Percentiles rank a stretch among this genome's conserved stretches.
Conservation (phyloP, 2,329 filamentous ascomycete species). For the Diaporthe longicolla region DNA sequence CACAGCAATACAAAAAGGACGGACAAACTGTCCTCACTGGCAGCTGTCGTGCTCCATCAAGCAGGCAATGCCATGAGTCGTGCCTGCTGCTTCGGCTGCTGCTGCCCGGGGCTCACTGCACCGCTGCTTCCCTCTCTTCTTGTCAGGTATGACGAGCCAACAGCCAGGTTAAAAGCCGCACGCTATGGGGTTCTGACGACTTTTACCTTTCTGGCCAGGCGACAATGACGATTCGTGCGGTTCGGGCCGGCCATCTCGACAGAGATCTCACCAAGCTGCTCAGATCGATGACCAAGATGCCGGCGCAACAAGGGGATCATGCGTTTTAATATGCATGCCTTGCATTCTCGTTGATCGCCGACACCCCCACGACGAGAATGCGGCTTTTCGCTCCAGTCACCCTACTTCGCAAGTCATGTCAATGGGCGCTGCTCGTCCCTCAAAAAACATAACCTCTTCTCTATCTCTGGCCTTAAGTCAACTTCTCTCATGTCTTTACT, state of each 20-base stretch:
- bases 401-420: neutral
- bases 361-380: neutral
- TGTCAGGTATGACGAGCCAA: neutral
- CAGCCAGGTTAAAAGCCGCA: conserved; percentile 10
- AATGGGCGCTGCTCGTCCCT: neutral
- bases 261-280: conserved; percentile 13
- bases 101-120: neutral
- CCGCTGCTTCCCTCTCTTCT: neutral
- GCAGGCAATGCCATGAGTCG: conserved; percentile 25
- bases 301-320: neutral
- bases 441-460: neutral
- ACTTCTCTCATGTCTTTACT: neutral
- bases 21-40: conserved; percentile 15
- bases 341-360: conserved; percentile 11
- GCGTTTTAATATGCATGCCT: neutral
- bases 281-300: neutral
- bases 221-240: conserved; percentile 8
- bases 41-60: conserved; percentile 19
- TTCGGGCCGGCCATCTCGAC: conserved; percentile 9
- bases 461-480: no score
- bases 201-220: neutral
- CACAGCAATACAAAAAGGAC: neutral
- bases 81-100: neutral
- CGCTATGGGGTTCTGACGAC: conserved; percentile 3
- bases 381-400: neutral